Percentiles rank a stretch among this genome's conserved stretches.
Conservation (phyloP, 345 rosid genomes). For the Populus simonii region DNA sequence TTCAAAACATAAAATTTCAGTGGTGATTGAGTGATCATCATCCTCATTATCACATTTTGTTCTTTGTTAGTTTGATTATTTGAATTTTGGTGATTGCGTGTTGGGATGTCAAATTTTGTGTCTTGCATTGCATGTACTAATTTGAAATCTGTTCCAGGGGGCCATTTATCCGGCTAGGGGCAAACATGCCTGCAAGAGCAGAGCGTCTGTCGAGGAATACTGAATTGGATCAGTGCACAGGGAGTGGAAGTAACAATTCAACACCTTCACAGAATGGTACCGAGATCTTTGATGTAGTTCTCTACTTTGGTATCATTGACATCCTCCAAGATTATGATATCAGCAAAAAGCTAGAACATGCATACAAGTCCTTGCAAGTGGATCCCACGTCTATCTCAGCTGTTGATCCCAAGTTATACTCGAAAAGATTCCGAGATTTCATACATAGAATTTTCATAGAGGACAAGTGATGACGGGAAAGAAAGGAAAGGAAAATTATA, state of each 20-base stretch:
- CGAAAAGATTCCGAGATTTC: no score
- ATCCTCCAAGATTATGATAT: no score
- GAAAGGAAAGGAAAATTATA: not conserved
- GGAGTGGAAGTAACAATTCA: no score
- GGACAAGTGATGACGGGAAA: conserved; percentile 6
- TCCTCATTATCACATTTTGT: not conserved
- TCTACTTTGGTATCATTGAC: no score
- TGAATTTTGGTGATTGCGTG: not conserved
- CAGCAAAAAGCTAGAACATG: no score
- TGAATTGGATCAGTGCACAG: no score
- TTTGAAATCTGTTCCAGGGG: conserved; percentile 28
- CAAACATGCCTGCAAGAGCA: conserved; percentile 57
- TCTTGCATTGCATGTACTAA: not conserved
- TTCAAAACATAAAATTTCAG: not conserved
- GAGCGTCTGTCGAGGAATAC: conserved; percentile 7
- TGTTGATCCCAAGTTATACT: no score
- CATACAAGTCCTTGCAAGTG: no score
- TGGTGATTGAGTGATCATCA: not conserved
- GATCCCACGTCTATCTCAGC: no score
- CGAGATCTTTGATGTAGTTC: not conserved
- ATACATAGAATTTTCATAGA: conserved; percentile 19
- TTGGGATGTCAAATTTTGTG: not conserved
- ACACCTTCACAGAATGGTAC: no score
- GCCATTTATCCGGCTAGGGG: conserved; percentile 50
- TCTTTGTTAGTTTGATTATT: not conserved